Base-by-base conservation (phyloP, 129 eudicot genomes). In the Helianthus annuus region DNA sequence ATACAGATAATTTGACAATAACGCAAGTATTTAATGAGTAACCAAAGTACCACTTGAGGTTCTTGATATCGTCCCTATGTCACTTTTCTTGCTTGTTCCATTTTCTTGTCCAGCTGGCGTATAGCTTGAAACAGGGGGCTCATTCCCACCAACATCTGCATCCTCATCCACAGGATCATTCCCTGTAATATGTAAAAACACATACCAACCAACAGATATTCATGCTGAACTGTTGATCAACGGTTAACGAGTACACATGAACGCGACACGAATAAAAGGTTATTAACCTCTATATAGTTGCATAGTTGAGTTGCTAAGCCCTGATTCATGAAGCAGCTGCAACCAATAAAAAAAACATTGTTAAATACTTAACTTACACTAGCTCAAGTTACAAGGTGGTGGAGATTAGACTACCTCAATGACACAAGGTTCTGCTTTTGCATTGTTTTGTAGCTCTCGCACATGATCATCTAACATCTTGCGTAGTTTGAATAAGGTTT, bases 291-390 rank as follows among this genome's bases (percentile, higher is more conserved):
- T 83, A 66, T 82, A 82, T 36, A 83, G 70, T 73, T 86, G 96
- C 86, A 88, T 77, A 22, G 97, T 86, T 29, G 97, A 92, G 80
- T 83, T 92, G 89, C 97, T 92, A 78, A 85, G 77, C 63, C 97
- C 97, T 7, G 93, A 86, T 67, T 84, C 96, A 77, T 86, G 85
- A 51, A 81, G 87, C 77, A 92, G 79, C 97, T 92, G 86, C 29
- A 68, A 63, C 44, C 61, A 56, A 79, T 5, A 46, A 7, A 72
- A 5, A n/a, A n/a, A n/a, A n/a, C 15, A 19, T 45, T 51, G 52
- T 36, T 42, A 82, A 51, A 48, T 32, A 32, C 36, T 32, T 32
- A 32, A 32, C 36, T 36, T 36, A 68, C 59, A 45, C 46, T 48
- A 32, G 22, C 22, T 67, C 34, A 54, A 19, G 76, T 12, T 44